Base-by-base conservation (phyloP, 2,329 filamentous ascomycete genomes). In the Calycina marina region DNA sequence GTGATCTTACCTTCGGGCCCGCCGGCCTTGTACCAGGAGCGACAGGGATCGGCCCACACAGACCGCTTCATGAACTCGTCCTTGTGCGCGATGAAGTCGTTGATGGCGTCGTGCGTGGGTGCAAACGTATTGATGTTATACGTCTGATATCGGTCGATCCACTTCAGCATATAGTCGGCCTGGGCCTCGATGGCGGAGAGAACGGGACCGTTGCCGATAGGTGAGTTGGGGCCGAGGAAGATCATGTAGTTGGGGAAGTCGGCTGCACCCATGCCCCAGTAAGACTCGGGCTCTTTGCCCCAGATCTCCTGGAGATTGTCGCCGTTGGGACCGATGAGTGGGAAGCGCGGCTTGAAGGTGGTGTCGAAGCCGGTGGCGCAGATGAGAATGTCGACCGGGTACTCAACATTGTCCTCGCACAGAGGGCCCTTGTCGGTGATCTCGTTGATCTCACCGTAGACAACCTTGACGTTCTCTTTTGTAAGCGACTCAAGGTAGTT, bases 141-240 rank as follows among this genome's bases (percentile, higher is more conserved):
- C 3, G 57, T 62, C 45, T 67, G 59, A 41, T 58, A 62, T 24
- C 61, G 58, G 47, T 65, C 58, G 36, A 69, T 57, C 24, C 65
- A 45, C 40, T 62, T 60, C 40, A 60, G 56, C 40, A 66, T 58
- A 50, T 64, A 67, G 40, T 68, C 62, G 4, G 58, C 59, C 36
- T 64, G 56, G 31, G 55, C 53, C 40, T 66, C 60, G 31, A 65
- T 59, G 4, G 56, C 57, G 2, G 50, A 55, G 4, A 63, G 48
- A 0, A 62, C 54, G 0, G 55, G 52, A 2, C 56, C 57, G 35
- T 60, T 58, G 6, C 55, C 55, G 30, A 60, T 56, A 4, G 58
- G 56, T 30, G 51, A 55, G 39, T 59, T 57, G 6, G 57, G 57
- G 0, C 58, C 57, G 1, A 58, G 47, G 47, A 59, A 57, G 12